Conservation (phyloP, 1,139 yeast genomes). For the Kurtzmaniella quercitrusa region DNA sequence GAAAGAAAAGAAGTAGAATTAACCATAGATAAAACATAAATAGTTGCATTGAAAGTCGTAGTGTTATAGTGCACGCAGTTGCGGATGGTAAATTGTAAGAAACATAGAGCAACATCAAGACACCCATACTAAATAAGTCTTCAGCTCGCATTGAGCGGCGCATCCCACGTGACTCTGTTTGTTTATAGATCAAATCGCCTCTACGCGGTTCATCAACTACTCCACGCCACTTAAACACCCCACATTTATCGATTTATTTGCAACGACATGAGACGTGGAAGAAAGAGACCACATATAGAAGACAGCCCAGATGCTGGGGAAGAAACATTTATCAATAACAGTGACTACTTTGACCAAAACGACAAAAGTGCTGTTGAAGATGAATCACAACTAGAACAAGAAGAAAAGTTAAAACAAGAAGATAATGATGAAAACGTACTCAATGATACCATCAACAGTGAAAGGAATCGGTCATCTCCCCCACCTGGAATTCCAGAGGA, state of each 20-base stretch:
- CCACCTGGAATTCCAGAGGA: not conserved
- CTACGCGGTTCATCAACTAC: conserved; percentile 1
- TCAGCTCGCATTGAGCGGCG: not conserved
- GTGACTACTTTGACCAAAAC: conserved; percentile 21
- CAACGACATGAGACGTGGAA: conserved; percentile 3
- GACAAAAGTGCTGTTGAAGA: not conserved
- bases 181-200: conserved; percentile 3
- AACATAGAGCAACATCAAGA: too few relatives aligned
- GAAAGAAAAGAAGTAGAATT: conserved; percentile 9
- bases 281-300: conserved; percentile 7
- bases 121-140: too few relatives aligned
- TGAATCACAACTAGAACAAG: not conserved
- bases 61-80: too few relatives aligned
- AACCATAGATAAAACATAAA: not conserved
- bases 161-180: conserved; percentile 3
- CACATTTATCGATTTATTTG: not conserved
- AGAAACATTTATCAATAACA: conserved; percentile 37
- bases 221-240: not conserved
- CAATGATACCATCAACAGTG: conserved; percentile 4
- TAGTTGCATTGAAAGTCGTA: not conserved
- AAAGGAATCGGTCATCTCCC: conserved; percentile 4
- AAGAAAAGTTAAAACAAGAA: not conserved
- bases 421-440: conserved; percentile 4
- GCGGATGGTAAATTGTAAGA: too few relatives aligned
- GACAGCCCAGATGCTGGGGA: conserved; percentile 16